These are phyloP conservation scores for Arthrobotrys iridis DNA, from an alignment of 2,329 filamentous ascomycete species.

Conservation along the genomic window DNA sequence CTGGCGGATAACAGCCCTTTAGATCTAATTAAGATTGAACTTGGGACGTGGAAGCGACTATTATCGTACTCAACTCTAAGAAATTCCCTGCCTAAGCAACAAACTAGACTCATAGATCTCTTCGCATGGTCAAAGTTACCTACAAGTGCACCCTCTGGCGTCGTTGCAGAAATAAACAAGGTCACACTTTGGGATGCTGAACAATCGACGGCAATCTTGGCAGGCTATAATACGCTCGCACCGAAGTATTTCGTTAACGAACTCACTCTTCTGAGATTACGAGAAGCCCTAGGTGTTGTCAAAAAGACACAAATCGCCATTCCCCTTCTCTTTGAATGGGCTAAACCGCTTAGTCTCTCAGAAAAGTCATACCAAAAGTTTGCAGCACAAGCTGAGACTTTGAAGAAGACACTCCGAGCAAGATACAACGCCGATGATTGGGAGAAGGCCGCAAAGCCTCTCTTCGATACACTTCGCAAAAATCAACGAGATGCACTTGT, in stretches of 20 bases:
- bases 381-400: not conserved
- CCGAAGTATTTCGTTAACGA: not conserved
- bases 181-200: not conserved
- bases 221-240: not conserved
- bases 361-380: constrained; percentile 1
- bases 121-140: constrained; percentile 15
- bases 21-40: not conserved
- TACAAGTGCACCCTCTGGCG: not conserved
- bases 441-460: constrained; percentile 27
- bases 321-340: constrained; percentile 3
- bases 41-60: not conserved
- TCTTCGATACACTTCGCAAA: constrained; percentile 17
- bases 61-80: not conserved
- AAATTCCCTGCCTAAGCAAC: not conserved
- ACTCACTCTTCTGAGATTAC: not conserved
- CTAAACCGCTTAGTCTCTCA: not conserved
- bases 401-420: constrained; percentile 3
- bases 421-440: constrained; percentile 25
- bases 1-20: not conserved
- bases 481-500: constrained; percentile 32
- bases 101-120: constrained; percentile 1
- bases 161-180: not conserved
- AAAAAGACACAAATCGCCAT: not conserved
- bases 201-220: not conserved
- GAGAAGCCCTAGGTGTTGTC: not conserved